phyloP scores from a whole-genome alignment of 2,329 filamentous ascomycete species.

The Cryoendolithus antarcticus region DNA sequence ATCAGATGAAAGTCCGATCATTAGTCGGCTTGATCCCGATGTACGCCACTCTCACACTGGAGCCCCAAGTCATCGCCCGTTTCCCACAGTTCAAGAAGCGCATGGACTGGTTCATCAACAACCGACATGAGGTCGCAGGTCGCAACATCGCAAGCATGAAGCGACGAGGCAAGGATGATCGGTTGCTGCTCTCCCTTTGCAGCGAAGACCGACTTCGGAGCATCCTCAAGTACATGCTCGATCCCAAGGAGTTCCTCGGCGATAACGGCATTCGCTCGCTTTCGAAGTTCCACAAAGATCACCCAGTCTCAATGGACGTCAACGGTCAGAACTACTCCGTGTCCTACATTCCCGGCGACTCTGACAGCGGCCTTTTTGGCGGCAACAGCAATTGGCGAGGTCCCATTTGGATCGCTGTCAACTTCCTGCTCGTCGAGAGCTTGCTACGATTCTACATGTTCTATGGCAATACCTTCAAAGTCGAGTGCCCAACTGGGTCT shows the following conservation, averaged over 20 bases:
- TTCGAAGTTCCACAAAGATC: conserved; percentile 79
- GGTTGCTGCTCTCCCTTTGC: conserved; percentile 77
- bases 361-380: conserved; percentile 86
- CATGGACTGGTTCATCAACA: conserved; percentile 86
- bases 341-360: conserved; percentile 86
- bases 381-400: conserved; percentile 97
- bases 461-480: conserved; percentile 76
- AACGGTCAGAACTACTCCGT: conserved; percentile 84
- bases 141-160: conserved; percentile 90
- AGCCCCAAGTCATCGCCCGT: conserved; percentile 85
- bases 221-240: conserved; percentile 83
- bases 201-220: conserved; percentile 85
- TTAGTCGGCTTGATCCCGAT: conserved; percentile 88
- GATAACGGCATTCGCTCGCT: conserved; percentile 83
- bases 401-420: conserved; percentile 91
- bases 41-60: conserved; percentile 81
- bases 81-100: conserved; percentile 88
- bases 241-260: conserved; percentile 85
- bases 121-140: conserved; percentile 74
- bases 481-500: conserved; percentile 88
- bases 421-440: conserved; percentile 87
- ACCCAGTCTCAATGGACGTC: conserved; percentile 91
- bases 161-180: conserved; percentile 78
- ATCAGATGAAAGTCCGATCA: conserved; percentile 83
- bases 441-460: conserved; percentile 94